Percentiles rank a stretch among this genome's conserved stretches.
phyloP scores from a whole-genome alignment of 164 flowering plant species.

The Taxillus chinensis region DNA sequence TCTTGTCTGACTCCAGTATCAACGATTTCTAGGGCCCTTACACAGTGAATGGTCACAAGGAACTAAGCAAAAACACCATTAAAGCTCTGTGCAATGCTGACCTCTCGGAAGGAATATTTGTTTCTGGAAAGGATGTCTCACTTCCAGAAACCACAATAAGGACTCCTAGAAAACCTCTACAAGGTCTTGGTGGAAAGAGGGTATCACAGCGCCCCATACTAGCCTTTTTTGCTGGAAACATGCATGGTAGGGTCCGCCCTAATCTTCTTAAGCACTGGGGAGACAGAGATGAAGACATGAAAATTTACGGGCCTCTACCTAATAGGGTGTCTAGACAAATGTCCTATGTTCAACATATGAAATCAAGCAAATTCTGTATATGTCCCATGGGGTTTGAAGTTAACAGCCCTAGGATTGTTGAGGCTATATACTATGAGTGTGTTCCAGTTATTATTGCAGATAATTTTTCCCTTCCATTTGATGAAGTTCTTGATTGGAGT shows the following conservation, averaged over 20 bases:
- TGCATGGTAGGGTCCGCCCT: constrained; percentile 68
- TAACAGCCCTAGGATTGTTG: constrained; percentile 70
- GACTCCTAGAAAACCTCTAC: constrained; percentile 33
- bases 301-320: constrained; percentile 48
- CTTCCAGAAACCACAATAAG: constrained; percentile 60
- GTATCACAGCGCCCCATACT: constrained; percentile 59
- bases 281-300: constrained; percentile 53
- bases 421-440: constrained; percentile 67
- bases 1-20: background rate
- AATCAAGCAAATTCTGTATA: constrained; percentile 56
- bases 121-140: constrained; percentile 49
- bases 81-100: constrained; percentile 74
- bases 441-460: constrained; percentile 72
- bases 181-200: constrained; percentile 44
- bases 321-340: constrained; percentile 29
- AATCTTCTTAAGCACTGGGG: constrained; percentile 43
- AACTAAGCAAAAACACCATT: constrained; percentile 40
- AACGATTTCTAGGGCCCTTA: constrained; percentile 48
- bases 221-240: constrained; percentile 59
- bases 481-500: constrained; percentile 54
- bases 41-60: constrained; percentile 45
- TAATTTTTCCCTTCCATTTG: constrained; percentile 47
- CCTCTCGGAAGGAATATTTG: constrained; percentile 42
- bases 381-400: constrained; percentile 78
- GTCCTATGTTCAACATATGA: constrained; percentile 61